Base-by-base conservation (phyloP, 2,329 filamentous ascomycete species). In the Xylaria sp. region DNA sequence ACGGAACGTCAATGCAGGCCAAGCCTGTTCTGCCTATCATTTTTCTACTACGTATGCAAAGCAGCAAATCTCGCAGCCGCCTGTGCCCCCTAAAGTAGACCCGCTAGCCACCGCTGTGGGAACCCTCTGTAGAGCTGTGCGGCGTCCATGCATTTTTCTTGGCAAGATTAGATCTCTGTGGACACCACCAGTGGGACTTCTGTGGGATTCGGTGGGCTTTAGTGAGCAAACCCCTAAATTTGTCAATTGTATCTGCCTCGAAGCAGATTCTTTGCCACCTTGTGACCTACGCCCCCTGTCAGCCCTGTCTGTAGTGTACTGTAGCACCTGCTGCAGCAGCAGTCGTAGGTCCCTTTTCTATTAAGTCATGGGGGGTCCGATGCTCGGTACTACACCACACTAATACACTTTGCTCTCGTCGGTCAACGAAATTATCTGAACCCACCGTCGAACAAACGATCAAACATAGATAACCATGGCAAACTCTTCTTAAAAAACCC, bases 221-320 rank as follows among this genome's bases (percentile, higher is more conserved):
- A 64, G 68, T 68, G 68, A 68, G 57, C 59, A 69, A 52, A 62
- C 41, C 66, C 61, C 66, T 64, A 65, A 68, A 70, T 70, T 70
- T 68, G 68, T 68, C 68, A 66, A 48, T 25, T 46, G 28, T 36
- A 33, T 56, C 56, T 57, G 57, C 52, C 57, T 64, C 25, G 61
- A 51, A n/a, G 66, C 64, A 71, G 70, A 64, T 49, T 71, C 70
- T 70, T 64, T 67, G 52, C 15, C 48, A 20, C 59, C 66, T 54
- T 69, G 67, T 71, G 67, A 69, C 67, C 64, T 55, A 9, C 13
- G 18, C 48, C 62, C 69, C 68, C 58, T 39, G 61, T 63, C 68
- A 68, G 65, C 68, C 65, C 65, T 65, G 63, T 62, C 65, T 62
- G 63, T 62, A 12, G 13, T 23, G 49, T 25, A 43, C 36, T n/a